Evolutionary conservation across 148 eudicot species (phyloP), one percentile per base, ranked within the genome.

Genomic region (Dianthus caryophyllus): DNA sequence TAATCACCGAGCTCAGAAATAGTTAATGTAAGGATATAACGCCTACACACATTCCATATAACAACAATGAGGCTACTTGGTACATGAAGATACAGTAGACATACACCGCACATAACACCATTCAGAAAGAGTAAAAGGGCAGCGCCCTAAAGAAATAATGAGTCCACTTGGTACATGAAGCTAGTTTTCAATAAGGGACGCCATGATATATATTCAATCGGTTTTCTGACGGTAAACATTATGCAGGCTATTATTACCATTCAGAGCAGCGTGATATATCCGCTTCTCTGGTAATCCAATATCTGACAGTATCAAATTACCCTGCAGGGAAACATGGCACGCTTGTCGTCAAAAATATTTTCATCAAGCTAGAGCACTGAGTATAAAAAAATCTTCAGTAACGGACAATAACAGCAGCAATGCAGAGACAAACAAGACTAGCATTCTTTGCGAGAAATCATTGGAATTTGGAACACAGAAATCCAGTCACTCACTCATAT

Each of bases 241-340:
- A 87, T 80, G 87, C 89, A 72, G 77, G 75, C 81, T 79, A 87
- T 77, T 80, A 88, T 88, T 87, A 89, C 98, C 96, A 76, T 89
- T 82, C 76, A 93, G 80, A 67, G 87, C 96, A n/a, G 95, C 85
- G 63, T 85, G 98, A 79, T 89, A 93, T 76, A 87, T 76, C 75
- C 98, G 84, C 69, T 93, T 93, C 88, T 93, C 98, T 12, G 98
- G 81, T 85, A 93, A 75, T 67, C 98, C 98, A 71, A 89, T 81
- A 84, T 93, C 98, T 68, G 96, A 84, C 36, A 84, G 73, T 70
- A 62, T 83, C 72, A 93, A 67, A 70, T 86, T 79, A 48, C 95
- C 98, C 98, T 93, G 91, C 88, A 82, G 58, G 77, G 39, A 74
- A 81, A 41, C 65, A 64, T 24, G 43, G 26, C 48, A 15, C 26